Conservation (phyloP, 2,329 filamentous ascomycete species). For the Coleophoma eucalyptorum region DNA sequence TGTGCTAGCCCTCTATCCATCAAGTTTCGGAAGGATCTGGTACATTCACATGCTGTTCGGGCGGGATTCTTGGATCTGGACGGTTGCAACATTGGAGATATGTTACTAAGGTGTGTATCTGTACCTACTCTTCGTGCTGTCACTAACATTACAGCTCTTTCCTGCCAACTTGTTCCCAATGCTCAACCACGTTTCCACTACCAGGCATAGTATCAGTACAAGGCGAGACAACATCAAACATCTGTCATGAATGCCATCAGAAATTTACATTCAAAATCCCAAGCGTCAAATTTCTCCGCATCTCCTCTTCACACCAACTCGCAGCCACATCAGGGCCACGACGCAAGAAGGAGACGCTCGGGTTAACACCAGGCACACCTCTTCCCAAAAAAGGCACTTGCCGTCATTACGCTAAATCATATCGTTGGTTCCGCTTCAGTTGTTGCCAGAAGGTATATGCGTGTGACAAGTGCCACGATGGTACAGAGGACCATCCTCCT, state of each 20-base stretch:
- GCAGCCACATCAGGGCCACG: conserved; percentile 33
- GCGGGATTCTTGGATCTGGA: conserved; percentile 76
- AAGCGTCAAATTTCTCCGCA: conserved; percentile 72
- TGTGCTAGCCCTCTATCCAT: conserved; percentile 49
- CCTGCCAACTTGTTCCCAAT: conserved; percentile 71
- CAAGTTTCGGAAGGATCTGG: conserved; percentile 62
- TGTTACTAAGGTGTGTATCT: conserved; percentile 60
- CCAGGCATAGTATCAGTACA: conserved; percentile 68
- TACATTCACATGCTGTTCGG: conserved; percentile 69
- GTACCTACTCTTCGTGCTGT: not conserved
- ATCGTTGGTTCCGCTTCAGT: conserved; percentile 63
- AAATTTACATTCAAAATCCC: conserved; percentile 79
- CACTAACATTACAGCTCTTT: conserved; percentile 54
- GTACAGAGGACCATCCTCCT: conserved; percentile 63
- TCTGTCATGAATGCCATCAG: conserved; percentile 75
- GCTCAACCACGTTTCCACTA: conserved; percentile 61
- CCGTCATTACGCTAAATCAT: conserved; percentile 53
- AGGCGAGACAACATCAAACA: conserved; percentile 68
- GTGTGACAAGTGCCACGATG: conserved; percentile 75
- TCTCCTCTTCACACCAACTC: conserved; percentile 46
- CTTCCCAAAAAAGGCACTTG: conserved; percentile 52
- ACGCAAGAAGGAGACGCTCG: conserved; percentile 48
- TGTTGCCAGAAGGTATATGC: conserved; percentile 56
- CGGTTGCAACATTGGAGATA: conserved; percentile 70
- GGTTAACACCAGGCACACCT: conserved; percentile 52